phyloP scores from a whole-genome alignment of 1,284 basidiomycete species.

The Heterobasidion irregulare region DNA sequence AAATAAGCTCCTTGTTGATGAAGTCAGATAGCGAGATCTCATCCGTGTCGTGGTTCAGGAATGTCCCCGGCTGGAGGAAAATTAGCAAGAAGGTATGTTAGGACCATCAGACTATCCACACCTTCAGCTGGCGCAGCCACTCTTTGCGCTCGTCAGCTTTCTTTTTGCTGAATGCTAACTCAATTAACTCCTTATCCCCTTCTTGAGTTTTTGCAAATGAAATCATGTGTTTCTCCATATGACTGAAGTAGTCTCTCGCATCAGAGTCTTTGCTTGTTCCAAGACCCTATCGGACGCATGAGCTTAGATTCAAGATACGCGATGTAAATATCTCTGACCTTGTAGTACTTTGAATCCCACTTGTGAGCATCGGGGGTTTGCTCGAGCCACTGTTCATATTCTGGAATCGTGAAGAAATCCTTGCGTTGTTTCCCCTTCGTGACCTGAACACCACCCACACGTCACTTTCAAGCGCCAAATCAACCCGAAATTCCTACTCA shows the following conservation, averaged over 20 bases:
- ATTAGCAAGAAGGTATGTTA: slow-evolving; percentile 4
- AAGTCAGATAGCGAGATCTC: slow-evolving; percentile 91
- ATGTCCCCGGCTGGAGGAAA: slow-evolving; percentile 78
- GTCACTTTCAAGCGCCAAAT: background rate
- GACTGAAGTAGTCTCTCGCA: slow-evolving; percentile 88
- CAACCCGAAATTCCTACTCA: slow-evolving; percentile 27
- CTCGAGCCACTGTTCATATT: slow-evolving; percentile 92
- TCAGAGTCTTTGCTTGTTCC: slow-evolving; percentile 89
- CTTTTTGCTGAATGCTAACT: slow-evolving; percentile 99
- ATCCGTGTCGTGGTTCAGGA: slow-evolving; percentile 82
- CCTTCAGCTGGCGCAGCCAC: slow-evolving; percentile 93
- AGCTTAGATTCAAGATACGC: background rate
- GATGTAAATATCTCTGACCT: slow-evolving; percentile 47
- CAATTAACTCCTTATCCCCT: slow-evolving; percentile 86
- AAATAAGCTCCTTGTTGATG: slow-evolving; percentile 96
- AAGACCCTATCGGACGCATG: slow-evolving; percentile 61
- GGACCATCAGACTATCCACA: slow-evolving; percentile 15
- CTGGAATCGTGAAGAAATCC: slow-evolving; percentile 96
- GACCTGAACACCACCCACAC: slow-evolving; percentile 33
- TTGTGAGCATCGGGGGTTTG: slow-evolving; percentile 72
- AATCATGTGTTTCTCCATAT: slow-evolving; percentile 92
- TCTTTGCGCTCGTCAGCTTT: slow-evolving; percentile 99
- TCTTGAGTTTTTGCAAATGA: slow-evolving; percentile 80
- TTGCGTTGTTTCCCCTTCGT: slow-evolving; percentile 77
- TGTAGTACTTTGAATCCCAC: slow-evolving; percentile 96